Base-by-base conservation (phyloP, 805 yeast species). In the Candida xyloterini region DNA sequence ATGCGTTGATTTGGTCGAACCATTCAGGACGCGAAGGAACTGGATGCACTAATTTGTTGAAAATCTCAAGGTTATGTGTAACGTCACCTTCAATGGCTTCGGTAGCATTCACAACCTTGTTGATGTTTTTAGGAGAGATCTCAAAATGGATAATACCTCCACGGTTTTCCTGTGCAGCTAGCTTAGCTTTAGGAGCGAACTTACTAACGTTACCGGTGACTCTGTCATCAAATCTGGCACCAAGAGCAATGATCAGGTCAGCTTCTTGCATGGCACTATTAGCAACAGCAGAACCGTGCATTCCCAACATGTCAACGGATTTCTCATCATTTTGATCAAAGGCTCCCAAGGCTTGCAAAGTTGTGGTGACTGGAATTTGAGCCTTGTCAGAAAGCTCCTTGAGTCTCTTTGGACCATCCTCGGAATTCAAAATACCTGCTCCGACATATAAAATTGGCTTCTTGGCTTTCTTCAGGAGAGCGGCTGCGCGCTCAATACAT, bases 81-180 rank as follows among this genome's bases (percentile, higher is more conserved):
- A 90, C 95, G 60, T 93, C 98, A 60, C 99, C 99, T 71, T 93
- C 97, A 43, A 93, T 74, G 41, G 98, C 96, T 63, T 87, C 95
- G 42, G 95, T 89, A 43, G 97, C 96, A 63, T 84, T 86, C 32
- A 93, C 95, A 51, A 93, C 96, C 73, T 93, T 93, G 73, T 91
- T 93, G 64, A 93, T 93, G 74, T 93, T 93, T 71, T 93, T 93
- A 55, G 98, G 95, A 42, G 88, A 76, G 56, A 93, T 88, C 69
- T 93, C 99, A 56, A 93, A 93, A 68, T 93, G 99, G 47, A 93
- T 71, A 49, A 93, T 91, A 69, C 99, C 99, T 63, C 99, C 99
- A 59, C 90, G 79, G 33, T 78, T 76, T 66, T 88, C 90, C 42
- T 70, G 67, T 40, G 96, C 96, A 24, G 99, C 99, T 44, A 78